Evolutionary conservation across 352 stramenopile species (phyloP).

Genomic region (Elongisporangium undulatum): DNA sequence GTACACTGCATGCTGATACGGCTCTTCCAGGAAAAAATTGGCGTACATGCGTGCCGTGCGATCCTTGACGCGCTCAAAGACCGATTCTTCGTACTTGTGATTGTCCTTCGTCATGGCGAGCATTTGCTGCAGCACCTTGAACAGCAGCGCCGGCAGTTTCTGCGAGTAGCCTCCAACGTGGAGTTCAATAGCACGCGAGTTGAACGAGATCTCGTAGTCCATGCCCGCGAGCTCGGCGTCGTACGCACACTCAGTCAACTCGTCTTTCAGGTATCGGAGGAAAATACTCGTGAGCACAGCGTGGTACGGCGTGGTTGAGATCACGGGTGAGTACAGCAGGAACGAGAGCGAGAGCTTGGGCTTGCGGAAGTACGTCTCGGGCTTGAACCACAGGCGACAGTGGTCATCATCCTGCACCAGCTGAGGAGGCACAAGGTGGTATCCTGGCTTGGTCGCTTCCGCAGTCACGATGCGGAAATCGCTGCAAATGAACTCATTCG

Average conservation of each 20-base stretch:
- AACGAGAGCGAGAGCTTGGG: slow-evolving; percentile 89
- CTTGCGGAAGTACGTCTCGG: slow-evolving; percentile 88
- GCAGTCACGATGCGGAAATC: slow-evolving; percentile 58
- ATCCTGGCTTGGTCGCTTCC: slow-evolving; percentile 11
- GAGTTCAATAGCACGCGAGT: slow-evolving; percentile 65
- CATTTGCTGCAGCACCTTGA: slow-evolving; percentile 60
- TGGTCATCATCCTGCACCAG: slow-evolving; percentile 41
- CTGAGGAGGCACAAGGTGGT: slow-evolving; percentile 12
- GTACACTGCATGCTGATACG: slow-evolving; percentile 90
- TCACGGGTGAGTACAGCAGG: slow-evolving; percentile 51
- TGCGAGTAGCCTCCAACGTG: slow-evolving; percentile 87
- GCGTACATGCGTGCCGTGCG: slow-evolving; percentile 82
- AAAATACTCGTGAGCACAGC: slow-evolving; percentile 75
- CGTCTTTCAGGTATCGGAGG: slow-evolving; percentile 74
- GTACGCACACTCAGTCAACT: slow-evolving; percentile 80
- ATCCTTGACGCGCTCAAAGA: slow-evolving; percentile 85
- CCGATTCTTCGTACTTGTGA: slow-evolving; percentile 52
- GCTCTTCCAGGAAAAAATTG: slow-evolving; percentile 87
- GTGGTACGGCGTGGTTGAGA: slow-evolving; percentile 55
- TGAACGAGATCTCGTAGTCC: slow-evolving; percentile 71
- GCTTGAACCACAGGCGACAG: slow-evolving; percentile 83
- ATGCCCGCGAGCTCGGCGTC: slow-evolving; percentile 74
- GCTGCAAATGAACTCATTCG: slow-evolving; percentile 77
- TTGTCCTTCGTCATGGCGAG: slow-evolving; percentile 35
- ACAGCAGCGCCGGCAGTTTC: slow-evolving; percentile 82